These are phyloP conservation scores for Ogataea naganishii DNA, from an alignment of 805 yeast genomes.

Conservation along the genomic window DNA sequence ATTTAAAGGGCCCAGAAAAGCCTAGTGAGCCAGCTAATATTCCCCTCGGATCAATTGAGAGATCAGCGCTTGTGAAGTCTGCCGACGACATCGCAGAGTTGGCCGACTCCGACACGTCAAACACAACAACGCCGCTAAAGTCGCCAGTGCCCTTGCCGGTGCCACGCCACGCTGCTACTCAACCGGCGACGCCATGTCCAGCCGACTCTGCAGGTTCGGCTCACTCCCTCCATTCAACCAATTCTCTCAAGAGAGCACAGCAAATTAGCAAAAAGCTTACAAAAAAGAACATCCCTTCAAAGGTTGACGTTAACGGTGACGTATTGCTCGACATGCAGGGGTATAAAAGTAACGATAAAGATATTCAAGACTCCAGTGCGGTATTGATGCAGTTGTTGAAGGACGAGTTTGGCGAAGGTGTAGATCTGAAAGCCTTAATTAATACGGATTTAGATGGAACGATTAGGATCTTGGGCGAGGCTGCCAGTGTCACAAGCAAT, in stretches of 20 bases:
- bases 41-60: too few species aligned
- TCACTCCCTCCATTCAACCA: too few species aligned
- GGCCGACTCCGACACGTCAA: neutral
- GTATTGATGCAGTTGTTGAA: constrained; percentile 61
- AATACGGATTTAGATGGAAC: constrained; percentile 61
- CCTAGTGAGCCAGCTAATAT: too few species aligned
- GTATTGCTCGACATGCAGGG: constrained; percentile 91
- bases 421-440: constrained; percentile 35
- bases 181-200: too few species aligned
- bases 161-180: too few species aligned
- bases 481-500: too few species aligned
- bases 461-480: constrained; percentile 41
- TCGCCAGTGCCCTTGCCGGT: constrained; percentile 9
- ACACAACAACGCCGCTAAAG: constrained; percentile 4
- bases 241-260: constrained; percentile 43
- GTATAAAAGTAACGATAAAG: constrained; percentile 78
- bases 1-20: constrained; percentile 1
- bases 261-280: constrained; percentile 58
- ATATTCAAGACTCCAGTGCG: constrained; percentile 68
- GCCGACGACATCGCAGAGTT: too few species aligned
- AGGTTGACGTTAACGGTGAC: constrained; percentile 83
- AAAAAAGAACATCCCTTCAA: constrained; percentile 76
- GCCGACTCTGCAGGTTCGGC: too few species aligned
- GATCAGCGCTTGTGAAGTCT: too few species aligned
- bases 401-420: constrained; percentile 61